Conservation (phyloP, 305 asterid species). For the Fraxinus albicans region DNA sequence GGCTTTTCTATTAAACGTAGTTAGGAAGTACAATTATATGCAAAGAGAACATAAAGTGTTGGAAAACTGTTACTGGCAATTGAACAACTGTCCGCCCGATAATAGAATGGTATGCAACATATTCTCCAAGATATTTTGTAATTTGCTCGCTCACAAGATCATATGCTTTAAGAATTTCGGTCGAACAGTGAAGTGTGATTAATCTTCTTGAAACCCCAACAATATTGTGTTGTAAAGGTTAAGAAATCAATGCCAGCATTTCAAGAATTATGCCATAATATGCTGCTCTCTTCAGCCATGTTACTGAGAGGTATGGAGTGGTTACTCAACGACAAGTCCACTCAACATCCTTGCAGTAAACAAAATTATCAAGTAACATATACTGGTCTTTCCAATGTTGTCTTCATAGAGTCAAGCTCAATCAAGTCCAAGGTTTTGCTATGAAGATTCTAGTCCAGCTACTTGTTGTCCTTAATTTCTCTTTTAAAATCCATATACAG, state of each 20-base stretch:
- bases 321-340: neutral
- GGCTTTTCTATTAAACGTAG: neutral
- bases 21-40: neutral
- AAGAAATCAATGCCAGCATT: neutral
- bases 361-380: neutral
- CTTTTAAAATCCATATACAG: neutral
- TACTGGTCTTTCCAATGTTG: conserved; percentile 2
- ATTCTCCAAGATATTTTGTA: neutral
- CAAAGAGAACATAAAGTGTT: neutral
- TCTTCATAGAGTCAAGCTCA: neutral
- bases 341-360: neutral
- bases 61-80: neutral
- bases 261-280: neutral
- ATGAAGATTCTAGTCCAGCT: neutral
- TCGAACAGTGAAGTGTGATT: neutral
- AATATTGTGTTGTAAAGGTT: neutral
- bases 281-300: neutral
- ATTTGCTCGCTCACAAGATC: neutral
- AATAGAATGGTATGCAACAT: neutral
- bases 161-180: neutral
- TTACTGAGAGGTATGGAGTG: neutral
- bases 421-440: neutral
- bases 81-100: neutral
- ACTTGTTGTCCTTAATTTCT: neutral
- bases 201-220: neutral